A percentile compares a stretch with the other conserved stretches of the same genome.
Evolutionary conservation across 2,329 filamentous ascomycete genomes (phyloP).

Genomic region (Cadophora malorum): DNA sequence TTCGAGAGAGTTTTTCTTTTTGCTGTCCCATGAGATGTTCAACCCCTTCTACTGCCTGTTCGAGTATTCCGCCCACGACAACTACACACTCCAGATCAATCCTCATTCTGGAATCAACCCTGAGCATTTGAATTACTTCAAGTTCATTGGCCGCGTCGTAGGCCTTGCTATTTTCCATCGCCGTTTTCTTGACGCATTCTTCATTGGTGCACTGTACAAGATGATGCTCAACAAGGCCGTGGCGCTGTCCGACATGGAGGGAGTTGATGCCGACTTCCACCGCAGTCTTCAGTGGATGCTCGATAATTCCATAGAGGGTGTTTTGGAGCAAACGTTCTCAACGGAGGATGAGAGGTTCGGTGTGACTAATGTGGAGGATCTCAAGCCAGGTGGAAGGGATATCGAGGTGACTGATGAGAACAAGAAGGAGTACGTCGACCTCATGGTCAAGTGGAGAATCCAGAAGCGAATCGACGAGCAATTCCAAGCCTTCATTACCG

Average conservation of each 20-base stretch:
- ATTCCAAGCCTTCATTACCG: conserved; percentile 96
- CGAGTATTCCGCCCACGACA: conserved; percentile 99
- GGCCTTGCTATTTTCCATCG: conserved; percentile 98
- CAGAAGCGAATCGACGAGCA: conserved; percentile 98
- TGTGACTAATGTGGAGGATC: conserved; percentile 89
- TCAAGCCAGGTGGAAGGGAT: conserved; percentile 87
- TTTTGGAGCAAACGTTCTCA: conserved; percentile 94
- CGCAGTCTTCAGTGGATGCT: conserved; percentile 96
- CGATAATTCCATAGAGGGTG: conserved; percentile 96
- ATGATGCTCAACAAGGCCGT: conserved; percentile 98
- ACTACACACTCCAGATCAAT: conserved; percentile 99
- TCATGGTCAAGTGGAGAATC: conserved; percentile 99
- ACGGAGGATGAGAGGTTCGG: conserved; percentile 98
- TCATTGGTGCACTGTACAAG: conserved; percentile 99
- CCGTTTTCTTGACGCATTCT: conserved; percentile 97
- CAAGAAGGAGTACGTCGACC: conserved; percentile 97
- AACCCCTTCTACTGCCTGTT: conserved; percentile 99
- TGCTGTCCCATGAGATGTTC: conserved; percentile 99
- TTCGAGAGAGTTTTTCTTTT: conserved; percentile 98
- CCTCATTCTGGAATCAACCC: conserved; percentile 99
- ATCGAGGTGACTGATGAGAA: conserved; percentile 98
- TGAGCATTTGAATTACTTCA: conserved; percentile 99
- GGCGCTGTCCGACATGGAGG: conserved; percentile 93
- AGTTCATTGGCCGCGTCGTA: conserved; percentile 97
- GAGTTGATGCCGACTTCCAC: conserved; percentile 97